Base-by-base conservation (phyloP, 371 early-diverging fungal species). In the Mucor velutinosus region DNA sequence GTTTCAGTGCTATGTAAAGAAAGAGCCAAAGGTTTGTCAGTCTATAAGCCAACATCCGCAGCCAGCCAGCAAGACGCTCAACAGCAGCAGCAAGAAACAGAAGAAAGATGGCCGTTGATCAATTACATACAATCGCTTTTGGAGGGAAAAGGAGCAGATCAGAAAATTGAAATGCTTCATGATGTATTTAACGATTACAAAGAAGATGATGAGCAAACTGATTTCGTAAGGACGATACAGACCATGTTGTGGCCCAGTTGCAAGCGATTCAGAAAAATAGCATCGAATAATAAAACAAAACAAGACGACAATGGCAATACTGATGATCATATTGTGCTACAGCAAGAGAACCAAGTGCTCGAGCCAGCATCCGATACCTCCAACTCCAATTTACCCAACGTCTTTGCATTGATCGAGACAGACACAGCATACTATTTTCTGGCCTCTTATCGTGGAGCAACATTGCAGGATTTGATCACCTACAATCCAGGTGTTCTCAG, bases 401-500 rank as follows among this genome's bases (percentile, higher is more conserved):
- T 88, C 1, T 87, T 88, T 71, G 81, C 83, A 0, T 76, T 89
- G 25, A 74, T 89, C 25, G 90, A 89, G 66, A 84, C 90, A 0
- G 80, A 81, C 6, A 62, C 55, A 23, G 84, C 86, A 1, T 86
- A 83, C 51, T 88, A 86, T 58, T 86, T 88, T 41, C 60, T 89
- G 8, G 80, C 88, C 10, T 77, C 86, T 1, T 87, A 87, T 62
- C 82, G 85, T 27, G 80, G 84, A 21, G 84, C 88, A 4, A 87
- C 90, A 2, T 65, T 89, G 25, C 85, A 87, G 64, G 88, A 89
- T 72, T 62, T 89, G 12, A 76, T 89, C 43, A 86, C 82, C 11
- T 89, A 86, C 53, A 88, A 87, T 68, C 87, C 88, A 0, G 90
- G 88, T 45, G 84, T 86, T 15, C 73, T 89, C 8, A 82, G 83